phyloP scores from a whole-genome alignment of 768 basidiomycete genomes.

The Termitomyces sp. region DNA sequence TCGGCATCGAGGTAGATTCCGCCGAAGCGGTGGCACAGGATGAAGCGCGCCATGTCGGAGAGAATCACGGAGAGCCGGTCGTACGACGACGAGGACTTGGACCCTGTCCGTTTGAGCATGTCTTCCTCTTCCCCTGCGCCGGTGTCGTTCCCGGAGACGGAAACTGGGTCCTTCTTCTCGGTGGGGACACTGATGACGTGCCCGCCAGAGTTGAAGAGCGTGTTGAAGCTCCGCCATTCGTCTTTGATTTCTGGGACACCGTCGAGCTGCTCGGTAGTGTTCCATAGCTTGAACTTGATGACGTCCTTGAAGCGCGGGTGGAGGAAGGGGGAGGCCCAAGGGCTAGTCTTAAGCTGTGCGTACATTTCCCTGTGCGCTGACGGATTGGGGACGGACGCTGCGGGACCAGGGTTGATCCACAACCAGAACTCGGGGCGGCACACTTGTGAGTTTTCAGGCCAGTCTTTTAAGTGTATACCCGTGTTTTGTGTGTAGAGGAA shows the following conservation, averaged over 20 bases:
- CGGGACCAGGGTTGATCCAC: constrained; percentile 95
- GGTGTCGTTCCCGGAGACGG: constrained; percentile 48
- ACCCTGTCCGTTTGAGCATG: constrained; percentile 74
- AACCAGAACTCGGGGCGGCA: constrained; percentile 93
- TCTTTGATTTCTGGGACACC: constrained; percentile 81
- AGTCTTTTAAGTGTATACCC: constrained; percentile 58
- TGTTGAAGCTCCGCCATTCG: constrained; percentile 76
- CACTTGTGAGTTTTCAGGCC: constrained; percentile 38
- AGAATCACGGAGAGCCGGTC: constrained; percentile 90
- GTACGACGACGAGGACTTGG: constrained; percentile 83
- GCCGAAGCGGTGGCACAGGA: constrained; percentile 89
- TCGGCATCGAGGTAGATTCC: constrained; percentile 95
- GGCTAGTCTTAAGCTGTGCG: constrained; percentile 67
- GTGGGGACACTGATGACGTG: constrained; percentile 61
- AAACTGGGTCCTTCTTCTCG: constrained; percentile 29
- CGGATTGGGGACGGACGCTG: constrained; percentile 78
- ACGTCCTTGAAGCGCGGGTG: constrained; percentile 86
- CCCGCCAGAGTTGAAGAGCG: constrained; percentile 86
- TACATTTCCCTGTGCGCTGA: constrained; percentile 81
- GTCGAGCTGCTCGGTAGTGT: constrained; percentile 94
- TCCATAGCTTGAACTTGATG: constrained; percentile 93
- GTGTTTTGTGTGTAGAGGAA: constrained; percentile 94
- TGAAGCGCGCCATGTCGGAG: constrained; percentile 96
- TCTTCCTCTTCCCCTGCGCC: constrained; percentile 42
- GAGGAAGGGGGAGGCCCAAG: constrained; percentile 91